Evolutionary conservation across 352 stramenopile genomes (phyloP), one percentile per base, ranked within the genome.

Genomic region (Phytopythium chamaehyphon): DNA sequence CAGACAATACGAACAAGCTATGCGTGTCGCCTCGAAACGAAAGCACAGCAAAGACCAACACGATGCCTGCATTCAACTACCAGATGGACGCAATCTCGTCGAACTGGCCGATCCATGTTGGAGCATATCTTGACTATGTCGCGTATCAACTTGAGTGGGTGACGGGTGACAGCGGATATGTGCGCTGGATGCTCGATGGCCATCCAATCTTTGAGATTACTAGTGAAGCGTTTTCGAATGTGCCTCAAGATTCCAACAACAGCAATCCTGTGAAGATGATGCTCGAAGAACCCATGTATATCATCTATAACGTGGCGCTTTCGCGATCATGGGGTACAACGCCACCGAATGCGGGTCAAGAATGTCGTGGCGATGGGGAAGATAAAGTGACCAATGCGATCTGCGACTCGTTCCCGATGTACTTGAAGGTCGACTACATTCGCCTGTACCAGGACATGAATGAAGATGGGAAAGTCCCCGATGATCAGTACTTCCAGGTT

Each of bases 301-400:
- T 98, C 21, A 83, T 98, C 38, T 72, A 98, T 43, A 98, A 98
- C 71, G 95, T 96, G 9, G 92, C 92, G 4, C 66, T 98, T 16
- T 96, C 87, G 7, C 79, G 69, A 14, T 81, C 88, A 21, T 98
- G 94, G 94, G 90, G 73, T 49, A 57, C 71, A 2, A 77, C 55
- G 3, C 80, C 77, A 1, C 72, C 75, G 0, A 88, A 89, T 47
- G 47, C 66, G 6, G 67, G 73, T 2, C 64, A 51, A 1, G 44
- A 60, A 23, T 91, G 77, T 36, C 77, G 77, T 15, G 76, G 78
- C 2, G 74, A 88, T 31, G 73, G 73, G 16, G 65, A 49, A 0
- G 48, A 81, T 38, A 36, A 61, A 8, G 33, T 61, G 23, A 67
- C 57, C 12, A 76, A 78, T 47, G 44, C 39, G 12, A 88, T 91